Evolutionary conservation across 805 yeast genomes (phyloP), one percentile per base, ranked within the genome.

Genomic region (Zygotorulaspora danielsina): DNA sequence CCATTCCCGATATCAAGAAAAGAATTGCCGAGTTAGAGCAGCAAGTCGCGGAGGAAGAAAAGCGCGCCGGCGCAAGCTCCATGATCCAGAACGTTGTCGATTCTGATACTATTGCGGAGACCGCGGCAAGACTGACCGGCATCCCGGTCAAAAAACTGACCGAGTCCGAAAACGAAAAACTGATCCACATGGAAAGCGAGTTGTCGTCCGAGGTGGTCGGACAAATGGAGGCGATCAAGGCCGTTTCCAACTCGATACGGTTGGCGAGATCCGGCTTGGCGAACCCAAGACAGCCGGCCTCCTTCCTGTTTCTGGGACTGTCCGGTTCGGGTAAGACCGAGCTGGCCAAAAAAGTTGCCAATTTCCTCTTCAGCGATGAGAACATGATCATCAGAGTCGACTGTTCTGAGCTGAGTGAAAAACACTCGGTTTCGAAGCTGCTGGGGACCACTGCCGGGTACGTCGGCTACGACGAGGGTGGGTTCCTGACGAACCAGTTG

Each of bases 301-400:
- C 96, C 10, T 93, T 93, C 75, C 59, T 93, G 58, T 93, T 93
- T 75, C 70, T 94, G 46, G 98, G 98, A 44, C 75, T 90, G 44
- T 85, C 96, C 2, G 98, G 98, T 54, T 87, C 96, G 5, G 98
- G 98, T 76, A 93, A 93, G 73, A 93, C 98, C 6, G 97, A 93
- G 65, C 73, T 93, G 53, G 97, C 98, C 17, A 93, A 93, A 76
- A 93, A 89, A 57, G 75, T 93, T 18, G 97, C 98, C 8, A 96
- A 94, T 0, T 93, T 93, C 71, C 73, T 93, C 57, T 93, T 93
- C 68, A 85, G 95, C 37, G 97, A 93, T 61, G 97, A 90, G 62
- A 84, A 81, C 66, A 95, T 96, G 35, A 90, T 93, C 86, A 84
- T 93, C 59, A 81, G 98, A 69, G 88, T 93, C 49, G 98, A 93